These are phyloP conservation scores for Gaertneriomyces semiglobifer DNA, from an alignment of 192 early-diverging fungal genomes.

Conservation along the genomic window DNA sequence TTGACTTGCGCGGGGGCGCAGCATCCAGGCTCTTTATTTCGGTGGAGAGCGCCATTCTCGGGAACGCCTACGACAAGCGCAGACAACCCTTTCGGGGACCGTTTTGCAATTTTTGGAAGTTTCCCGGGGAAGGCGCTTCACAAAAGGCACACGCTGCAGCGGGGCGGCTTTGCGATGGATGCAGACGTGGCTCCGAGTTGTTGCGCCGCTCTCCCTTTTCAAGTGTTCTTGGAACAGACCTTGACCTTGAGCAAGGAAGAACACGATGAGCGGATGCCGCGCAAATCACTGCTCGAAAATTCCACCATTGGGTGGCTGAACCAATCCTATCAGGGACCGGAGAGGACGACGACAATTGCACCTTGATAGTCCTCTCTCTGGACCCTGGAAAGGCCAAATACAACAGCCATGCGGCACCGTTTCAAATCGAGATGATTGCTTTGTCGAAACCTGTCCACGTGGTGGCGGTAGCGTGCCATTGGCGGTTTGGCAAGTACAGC, in stretches of 20 bases:
- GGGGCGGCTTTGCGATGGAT: not conserved
- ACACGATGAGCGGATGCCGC: slow-evolving; percentile 1
- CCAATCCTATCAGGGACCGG: not conserved
- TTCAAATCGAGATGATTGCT: slow-evolving; percentile 2
- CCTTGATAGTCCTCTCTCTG: not conserved
- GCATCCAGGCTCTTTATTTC: not conserved
- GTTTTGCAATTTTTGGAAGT: slow-evolving; percentile 4
- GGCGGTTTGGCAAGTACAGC: not conserved
- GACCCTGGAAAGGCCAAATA: not conserved
- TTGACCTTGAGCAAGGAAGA: not conserved
- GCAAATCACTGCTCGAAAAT: not conserved
- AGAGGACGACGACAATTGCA: not conserved
- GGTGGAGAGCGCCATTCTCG: not conserved
- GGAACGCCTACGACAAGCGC: slow-evolving; percentile 2
- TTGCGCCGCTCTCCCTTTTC: not conserved
- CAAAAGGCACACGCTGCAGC: not conserved
- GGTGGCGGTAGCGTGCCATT: slow-evolving; percentile 2
- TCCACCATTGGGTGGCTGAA: not conserved
- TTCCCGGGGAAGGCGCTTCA: too few relatives aligned
- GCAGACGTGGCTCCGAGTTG: not conserved
- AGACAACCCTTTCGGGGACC: slow-evolving; percentile 1
- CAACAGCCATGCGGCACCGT: not conserved
- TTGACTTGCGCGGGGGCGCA: not conserved
- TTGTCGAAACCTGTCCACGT: not conserved
- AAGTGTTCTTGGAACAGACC: not conserved